Percentiles rank a stretch among this genome's conserved stretches.
phyloP scores from a whole-genome alignment of 148 eudicot species.

The Selenicereus undatus region DNA sequence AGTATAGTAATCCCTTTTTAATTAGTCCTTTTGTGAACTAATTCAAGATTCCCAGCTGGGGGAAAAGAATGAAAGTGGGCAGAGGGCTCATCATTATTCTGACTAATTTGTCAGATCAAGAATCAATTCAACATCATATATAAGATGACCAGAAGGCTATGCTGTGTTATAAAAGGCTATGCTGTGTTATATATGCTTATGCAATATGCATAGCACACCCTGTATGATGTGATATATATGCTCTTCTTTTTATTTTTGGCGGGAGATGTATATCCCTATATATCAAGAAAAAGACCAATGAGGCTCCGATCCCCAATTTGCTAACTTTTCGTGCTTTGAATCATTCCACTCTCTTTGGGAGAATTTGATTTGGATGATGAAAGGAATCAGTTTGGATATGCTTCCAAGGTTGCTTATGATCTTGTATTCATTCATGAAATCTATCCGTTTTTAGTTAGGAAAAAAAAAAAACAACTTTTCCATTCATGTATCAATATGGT shows the following conservation, averaged over 20 bases:
- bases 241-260: constrained; percentile 13
- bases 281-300: constrained; percentile 37
- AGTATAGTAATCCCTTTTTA: no score
- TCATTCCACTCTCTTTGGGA: constrained; percentile 27
- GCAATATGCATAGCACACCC: neutral
- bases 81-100: neutral
- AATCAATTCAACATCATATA: neutral
- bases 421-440: neutral
- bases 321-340: constrained; percentile 16
- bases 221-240: neutral
- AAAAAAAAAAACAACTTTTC: no score
- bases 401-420: neutral
- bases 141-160: neutral
- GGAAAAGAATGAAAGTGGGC: neutral
- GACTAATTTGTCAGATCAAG: neutral
- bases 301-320: constrained; percentile 23
- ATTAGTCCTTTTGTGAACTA: no score
- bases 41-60: neutral
- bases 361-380: constrained; percentile 14
- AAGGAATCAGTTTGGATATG: constrained; percentile 4
- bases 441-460: no score
- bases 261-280: constrained; percentile 29
- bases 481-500: no score
- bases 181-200: neutral
- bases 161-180: neutral